Evolutionary conservation across 2,329 filamentous ascomycete genomes (phyloP).

Genomic region (Chlorencoelia australis): DNA sequence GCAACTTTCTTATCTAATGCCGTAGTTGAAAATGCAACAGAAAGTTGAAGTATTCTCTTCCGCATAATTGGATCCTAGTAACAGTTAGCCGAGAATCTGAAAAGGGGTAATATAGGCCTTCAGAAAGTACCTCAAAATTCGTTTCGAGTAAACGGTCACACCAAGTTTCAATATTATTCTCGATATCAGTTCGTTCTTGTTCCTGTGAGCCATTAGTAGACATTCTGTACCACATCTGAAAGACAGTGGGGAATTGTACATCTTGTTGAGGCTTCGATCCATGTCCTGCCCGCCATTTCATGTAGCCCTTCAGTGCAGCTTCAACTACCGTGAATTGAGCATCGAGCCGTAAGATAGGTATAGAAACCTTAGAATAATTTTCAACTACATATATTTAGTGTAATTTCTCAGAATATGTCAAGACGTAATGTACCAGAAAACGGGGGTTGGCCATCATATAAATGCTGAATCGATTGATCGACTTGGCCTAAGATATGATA

Average conservation of each 20-base stretch:
- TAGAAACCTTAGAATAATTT: constrained; percentile 58
- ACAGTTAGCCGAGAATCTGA: constrained; percentile 10
- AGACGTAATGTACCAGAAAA: constrained; percentile 47
- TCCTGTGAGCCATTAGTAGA: constrained; percentile 26
- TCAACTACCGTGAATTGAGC: constrained; percentile 85
- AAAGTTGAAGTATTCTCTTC: constrained; percentile 70
- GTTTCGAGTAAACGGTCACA: constrained; percentile 60
- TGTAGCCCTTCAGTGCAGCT: constrained; percentile 77
- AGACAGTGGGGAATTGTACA: constrained; percentile 12
- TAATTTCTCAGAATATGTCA: constrained; percentile 3
- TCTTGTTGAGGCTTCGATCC: constrained; percentile 40
- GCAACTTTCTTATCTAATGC: constrained; percentile 65
- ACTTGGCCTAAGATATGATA: constrained; percentile 76
- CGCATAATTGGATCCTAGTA: constrained; percentile 63
- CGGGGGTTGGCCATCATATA: constrained; percentile 60
- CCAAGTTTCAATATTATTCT: constrained; percentile 60
- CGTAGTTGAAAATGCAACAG: constrained; percentile 75
- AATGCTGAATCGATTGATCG: constrained; percentile 60
- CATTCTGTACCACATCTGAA: constrained; percentile 9
- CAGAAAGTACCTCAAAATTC: constrained; percentile 45
- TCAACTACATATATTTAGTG: constrained; percentile 29
- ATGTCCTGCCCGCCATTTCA: constrained; percentile 57
- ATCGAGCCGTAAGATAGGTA: constrained; percentile 70
- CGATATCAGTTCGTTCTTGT: constrained; percentile 45
- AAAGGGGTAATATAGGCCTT: not conserved